Evolutionary conservation across 2,329 filamentous ascomycete genomes (phyloP).

Genomic region (Aspergillus proliferans): DNA sequence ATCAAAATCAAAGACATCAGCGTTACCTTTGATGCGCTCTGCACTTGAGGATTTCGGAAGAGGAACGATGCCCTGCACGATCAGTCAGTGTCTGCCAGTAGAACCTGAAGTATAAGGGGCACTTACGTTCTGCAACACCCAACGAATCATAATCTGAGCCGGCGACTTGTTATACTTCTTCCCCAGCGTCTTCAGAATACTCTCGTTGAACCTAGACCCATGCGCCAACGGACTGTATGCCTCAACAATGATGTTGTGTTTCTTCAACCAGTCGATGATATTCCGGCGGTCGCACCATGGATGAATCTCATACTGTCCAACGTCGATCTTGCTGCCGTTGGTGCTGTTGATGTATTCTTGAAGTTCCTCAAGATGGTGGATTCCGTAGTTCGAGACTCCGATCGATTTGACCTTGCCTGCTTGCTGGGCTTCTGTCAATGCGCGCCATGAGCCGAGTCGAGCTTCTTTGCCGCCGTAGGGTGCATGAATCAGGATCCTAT

Average conservation of each 20-base stretch:
- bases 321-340: slow-evolving; percentile 57
- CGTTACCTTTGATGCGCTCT: slow-evolving; percentile 56
- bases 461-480: slow-evolving; percentile 67
- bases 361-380: slow-evolving; percentile 67
- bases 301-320: slow-evolving; percentile 79
- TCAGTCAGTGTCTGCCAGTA: slow-evolving; percentile 9
- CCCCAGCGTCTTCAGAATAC: slow-evolving; percentile 55
- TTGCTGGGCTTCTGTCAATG: slow-evolving; percentile 67
- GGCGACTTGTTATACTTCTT: slow-evolving; percentile 64
- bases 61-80: slow-evolving; percentile 52
- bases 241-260: slow-evolving; percentile 64
- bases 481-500: slow-evolving; percentile 62
- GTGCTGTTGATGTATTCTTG: slow-evolving; percentile 48
- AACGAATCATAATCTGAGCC: slow-evolving; percentile 69
- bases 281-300: slow-evolving; percentile 69
- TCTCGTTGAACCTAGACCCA: slow-evolving; percentile 63
- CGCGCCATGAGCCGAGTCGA: slow-evolving; percentile 66
- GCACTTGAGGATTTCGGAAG: slow-evolving; percentile 57
- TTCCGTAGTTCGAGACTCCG: slow-evolving; percentile 73
- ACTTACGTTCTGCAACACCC: slow-evolving; percentile 70
- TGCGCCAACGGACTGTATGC: slow-evolving; percentile 74
- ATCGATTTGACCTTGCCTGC: slow-evolving; percentile 65
- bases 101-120: slow-evolving; percentile 23
- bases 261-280: slow-evolving; percentile 61
- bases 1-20: slow-evolving; percentile 56